Evolutionary conservation across 2,329 filamentous ascomycete genomes (phyloP).

Genomic region (Pseudogymnoascus sp.): DNA sequence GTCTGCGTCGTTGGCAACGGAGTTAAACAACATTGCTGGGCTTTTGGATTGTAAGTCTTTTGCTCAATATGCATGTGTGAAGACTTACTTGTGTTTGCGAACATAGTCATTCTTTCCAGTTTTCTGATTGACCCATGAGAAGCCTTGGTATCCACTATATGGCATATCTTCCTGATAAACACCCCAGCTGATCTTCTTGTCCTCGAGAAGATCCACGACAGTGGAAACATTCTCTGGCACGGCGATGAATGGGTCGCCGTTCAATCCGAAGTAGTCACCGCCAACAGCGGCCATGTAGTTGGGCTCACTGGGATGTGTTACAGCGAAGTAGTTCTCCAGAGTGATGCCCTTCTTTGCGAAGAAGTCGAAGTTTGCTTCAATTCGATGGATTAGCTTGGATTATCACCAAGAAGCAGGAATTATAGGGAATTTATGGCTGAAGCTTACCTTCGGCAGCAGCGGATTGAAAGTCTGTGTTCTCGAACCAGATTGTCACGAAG

Average conservation of each 20-base stretch:
- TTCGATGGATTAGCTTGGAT: constrained; percentile 10
- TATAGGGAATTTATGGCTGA: constrained; percentile 5
- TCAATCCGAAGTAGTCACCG: constrained; percentile 66
- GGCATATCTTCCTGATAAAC: constrained; percentile 74
- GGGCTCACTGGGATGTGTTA: constrained; percentile 66
- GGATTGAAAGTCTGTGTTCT: constrained; percentile 64
- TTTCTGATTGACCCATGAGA: constrained; percentile 52
- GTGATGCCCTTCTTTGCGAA: constrained; percentile 54
- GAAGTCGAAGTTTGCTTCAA: constrained; percentile 42
- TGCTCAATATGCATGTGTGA: neutral
- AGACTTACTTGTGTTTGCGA: constrained; percentile 63
- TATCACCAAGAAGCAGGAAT: constrained; percentile 25
- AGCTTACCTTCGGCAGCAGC: constrained; percentile 51
- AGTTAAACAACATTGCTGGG: constrained; percentile 55
- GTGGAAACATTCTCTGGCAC: constrained; percentile 54
- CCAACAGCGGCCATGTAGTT: constrained; percentile 64
- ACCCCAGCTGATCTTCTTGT: constrained; percentile 56
- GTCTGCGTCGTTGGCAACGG: constrained; percentile 47
- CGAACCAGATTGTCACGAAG: constrained; percentile 65
- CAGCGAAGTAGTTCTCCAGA: constrained; percentile 48
- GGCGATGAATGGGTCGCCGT: constrained; percentile 56
- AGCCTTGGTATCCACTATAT: constrained; percentile 63
- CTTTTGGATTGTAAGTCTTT: constrained; percentile 11
- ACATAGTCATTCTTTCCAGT: constrained; percentile 68
- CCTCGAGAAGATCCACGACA: constrained; percentile 59